Conservation (phyloP, 192 early-diverging fungal genomes). For the Fimicolochytrium jonesii region DNA sequence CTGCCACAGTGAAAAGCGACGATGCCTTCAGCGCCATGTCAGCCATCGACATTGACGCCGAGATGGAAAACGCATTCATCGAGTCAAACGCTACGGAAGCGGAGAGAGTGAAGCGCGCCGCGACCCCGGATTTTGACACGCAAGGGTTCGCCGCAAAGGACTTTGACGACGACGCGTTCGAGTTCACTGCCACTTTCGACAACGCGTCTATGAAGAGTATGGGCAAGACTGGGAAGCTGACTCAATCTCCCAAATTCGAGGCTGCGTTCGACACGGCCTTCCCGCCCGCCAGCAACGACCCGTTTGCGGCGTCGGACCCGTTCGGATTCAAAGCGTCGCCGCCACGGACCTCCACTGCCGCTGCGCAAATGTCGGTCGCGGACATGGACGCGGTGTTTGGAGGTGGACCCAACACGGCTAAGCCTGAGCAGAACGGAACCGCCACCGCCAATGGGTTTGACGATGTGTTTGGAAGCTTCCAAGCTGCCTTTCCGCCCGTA, state of each 20-base stretch:
- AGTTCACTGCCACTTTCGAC: constrained; percentile 22
- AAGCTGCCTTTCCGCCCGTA: background rate
- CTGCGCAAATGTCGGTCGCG: constrained; percentile 2
- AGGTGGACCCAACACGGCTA: background rate
- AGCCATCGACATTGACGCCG: constrained; percentile 20
- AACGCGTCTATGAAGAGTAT: background rate
- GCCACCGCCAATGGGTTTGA: background rate
- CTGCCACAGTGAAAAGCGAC: too few species aligned
- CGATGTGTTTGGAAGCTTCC: background rate
- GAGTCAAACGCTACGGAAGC: background rate
- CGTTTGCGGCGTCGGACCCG: constrained; percentile 6
- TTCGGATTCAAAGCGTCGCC: too few species aligned
- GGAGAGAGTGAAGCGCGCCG: background rate
- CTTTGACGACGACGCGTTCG: constrained; percentile 20
- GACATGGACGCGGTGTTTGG: constrained; percentile 34
- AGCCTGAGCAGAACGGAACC: background rate
- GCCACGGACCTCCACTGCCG: too few species aligned
- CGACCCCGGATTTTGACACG: constrained; percentile 4
- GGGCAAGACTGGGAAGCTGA: background rate
- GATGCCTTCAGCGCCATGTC: background rate
- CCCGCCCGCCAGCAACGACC: background rate
- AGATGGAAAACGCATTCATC: constrained; percentile 23
- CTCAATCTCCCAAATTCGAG: background rate
- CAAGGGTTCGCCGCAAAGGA: background rate
- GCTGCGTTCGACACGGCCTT: constrained; percentile 12